Base-by-base conservation (phyloP, 805 yeast genomes). In the Candida qinlingensis region DNA sequence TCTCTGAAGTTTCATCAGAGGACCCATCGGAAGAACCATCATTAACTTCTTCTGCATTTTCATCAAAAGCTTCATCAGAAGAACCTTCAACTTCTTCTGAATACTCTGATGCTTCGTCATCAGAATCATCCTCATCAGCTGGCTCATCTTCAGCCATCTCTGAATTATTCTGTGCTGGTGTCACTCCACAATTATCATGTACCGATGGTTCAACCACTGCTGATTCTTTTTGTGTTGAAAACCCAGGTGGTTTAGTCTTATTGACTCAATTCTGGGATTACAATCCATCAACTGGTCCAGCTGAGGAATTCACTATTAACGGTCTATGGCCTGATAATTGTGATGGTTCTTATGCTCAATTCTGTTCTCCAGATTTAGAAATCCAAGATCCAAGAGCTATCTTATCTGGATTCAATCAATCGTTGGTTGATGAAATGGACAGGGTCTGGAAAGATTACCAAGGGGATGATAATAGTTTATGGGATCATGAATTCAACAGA, bases 181-280 rank as follows among this genome's bases (percentile, higher is more conserved):
- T 35, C 12, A 13, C n/a, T 41, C 52, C 73, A 4, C 90, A 90
- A 1, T 62, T 76, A 40, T 74, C 87, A 5, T 85, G 94, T 59
- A 59, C 75, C 13, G 81, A 81, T 56, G 62, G 71, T 6, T 74
- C 85, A 0, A 73, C 69, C 3, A 70, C 78, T 3, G 67, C 63
- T 1, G 81, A 88, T 63, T 62, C 79, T 4, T 90, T 97, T 62
- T 90, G 97, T 67, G 87, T 82, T 63, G 96, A 90, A 62, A 76
- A 78, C 42, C 91, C 90, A 12, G 92, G 95, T 42, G 97, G 97
- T 5, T 73, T 87, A 11, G 71, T 91, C 37, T 65, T 91, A 45
- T 86, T 80, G 61, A 87, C 97, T 0, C 97, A 91, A 63, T 90
- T 91, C 69, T 91, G 97, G 97, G 95, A 91, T 66, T 85, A 84